Percentiles rank a stretch among this genome's conserved stretches.
Evolutionary conservation across 2,329 filamentous ascomycete genomes (phyloP).

Genomic region (Diaporthe velutina): DNA sequence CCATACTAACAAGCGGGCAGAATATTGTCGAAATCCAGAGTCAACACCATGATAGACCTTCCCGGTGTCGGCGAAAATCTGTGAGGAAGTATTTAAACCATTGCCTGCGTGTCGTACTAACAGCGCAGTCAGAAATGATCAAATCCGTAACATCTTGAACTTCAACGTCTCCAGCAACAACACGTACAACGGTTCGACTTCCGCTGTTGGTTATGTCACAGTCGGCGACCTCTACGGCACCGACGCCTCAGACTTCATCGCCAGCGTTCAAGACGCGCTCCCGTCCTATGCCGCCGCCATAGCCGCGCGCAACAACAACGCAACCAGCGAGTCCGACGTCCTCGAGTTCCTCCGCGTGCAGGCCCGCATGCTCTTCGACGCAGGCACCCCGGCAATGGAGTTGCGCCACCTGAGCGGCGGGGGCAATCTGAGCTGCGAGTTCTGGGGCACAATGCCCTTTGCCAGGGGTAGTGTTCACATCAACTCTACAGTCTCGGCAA

Average conservation of each 20-base stretch:
- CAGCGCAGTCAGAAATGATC: background rate
- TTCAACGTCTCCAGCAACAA: background rate
- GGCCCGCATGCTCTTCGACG: constrained; percentile 48
- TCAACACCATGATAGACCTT: background rate
- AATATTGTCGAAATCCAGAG: background rate
- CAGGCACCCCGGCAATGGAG: constrained; percentile 50
- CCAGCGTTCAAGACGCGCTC: background rate
- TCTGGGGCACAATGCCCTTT: constrained; percentile 46
- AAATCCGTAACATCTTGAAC: background rate
- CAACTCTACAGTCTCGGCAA: background rate
- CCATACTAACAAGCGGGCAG: background rate
- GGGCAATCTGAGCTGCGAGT: constrained; percentile 41
- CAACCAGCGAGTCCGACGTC: background rate
- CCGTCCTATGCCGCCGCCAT: constrained; percentile 16
- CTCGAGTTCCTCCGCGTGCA: constrained; percentile 1
- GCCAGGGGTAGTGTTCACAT: constrained; percentile 22
- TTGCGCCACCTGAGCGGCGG: constrained; percentile 45
- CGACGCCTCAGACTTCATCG: constrained; percentile 1
- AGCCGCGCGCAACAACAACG: constrained; percentile 17
- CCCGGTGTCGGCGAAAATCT: background rate
- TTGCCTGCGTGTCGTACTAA: background rate
- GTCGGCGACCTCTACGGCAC: constrained; percentile 2
- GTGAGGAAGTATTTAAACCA: background rate
- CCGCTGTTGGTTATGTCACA: background rate
- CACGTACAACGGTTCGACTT: background rate